Base-by-base conservation (phyloP, 2,329 filamentous ascomycete genomes). In the Coniochaeta prunicola region DNA sequence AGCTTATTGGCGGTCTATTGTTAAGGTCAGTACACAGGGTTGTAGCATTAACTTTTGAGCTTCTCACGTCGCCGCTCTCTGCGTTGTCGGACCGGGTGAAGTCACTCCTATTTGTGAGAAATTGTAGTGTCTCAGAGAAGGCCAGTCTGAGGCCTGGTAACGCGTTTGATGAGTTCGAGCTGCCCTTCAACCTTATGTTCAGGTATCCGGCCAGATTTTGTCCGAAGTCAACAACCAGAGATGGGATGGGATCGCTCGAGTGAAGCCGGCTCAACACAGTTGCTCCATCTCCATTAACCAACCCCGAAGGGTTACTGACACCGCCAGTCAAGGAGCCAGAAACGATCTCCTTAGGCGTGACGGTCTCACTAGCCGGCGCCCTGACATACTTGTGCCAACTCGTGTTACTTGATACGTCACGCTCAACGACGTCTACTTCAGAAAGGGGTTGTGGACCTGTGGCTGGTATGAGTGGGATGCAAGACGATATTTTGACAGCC, bases 181-280 rank as follows among this genome's bases (percentile, higher is more conserved):
- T 69, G 0, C 73, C 73, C 1, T 69, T 71, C 59, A 81, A 80
- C 7, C 70, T 66, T 42, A 81, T 76, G 4, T 67, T 70, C 4
- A 80, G 59, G 36, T 74, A 67, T 0, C 79, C 79, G 7, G 74
- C 77, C 4, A 77, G 69, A 58, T 80, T 79, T 57, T 75, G 73
- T 1, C 79, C 79, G 64, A 80, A 81, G 62, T 81, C 79, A n/a
- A 81, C 63, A 15, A 80, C 74, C 9, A 81, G 63, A 1, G 69
- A 69, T 1, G 78, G 76, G 0, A 66, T 58, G 4, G 67, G 62
- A 6, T 66, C 60, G 4, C 58, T 53, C 3, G 55, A n/a, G 0
- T 53, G 53, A 1, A n/a, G 26, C 5, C 71, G 68, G 2, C 58
- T 67, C 36, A 79, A 65, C 0, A 74, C 64, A 1, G 74, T 73